A percentile compares a stretch with the other conserved stretches of the same genome.
Evolutionary conservation across 2,329 filamentous ascomycete species (phyloP).

Genomic region (Fusarium illudens): DNA sequence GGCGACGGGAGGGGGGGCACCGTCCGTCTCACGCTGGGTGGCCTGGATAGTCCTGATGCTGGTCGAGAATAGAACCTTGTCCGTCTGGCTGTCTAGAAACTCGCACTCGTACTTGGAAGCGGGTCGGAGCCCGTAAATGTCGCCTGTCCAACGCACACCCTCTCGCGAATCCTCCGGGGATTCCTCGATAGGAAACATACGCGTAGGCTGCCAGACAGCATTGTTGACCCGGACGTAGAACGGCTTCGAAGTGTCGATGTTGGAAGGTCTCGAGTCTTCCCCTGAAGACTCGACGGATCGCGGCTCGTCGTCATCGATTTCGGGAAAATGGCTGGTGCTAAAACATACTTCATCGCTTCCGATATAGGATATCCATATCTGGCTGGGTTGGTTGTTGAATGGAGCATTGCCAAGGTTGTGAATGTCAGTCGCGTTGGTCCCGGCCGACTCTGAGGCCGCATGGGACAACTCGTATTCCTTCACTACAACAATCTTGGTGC

Average conservation of each 20-base stretch:
- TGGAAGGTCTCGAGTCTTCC: constrained; percentile 52
- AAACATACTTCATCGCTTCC: constrained; percentile 81
- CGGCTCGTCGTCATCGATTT: constrained; percentile 49
- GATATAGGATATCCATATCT: constrained; percentile 84
- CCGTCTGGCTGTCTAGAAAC: constrained; percentile 74
- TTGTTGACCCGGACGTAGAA: constrained; percentile 84
- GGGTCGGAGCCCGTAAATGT: constrained; percentile 74
- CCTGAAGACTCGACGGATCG: constrained; percentile 40
- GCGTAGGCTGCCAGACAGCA: constrained; percentile 79
- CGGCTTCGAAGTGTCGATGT: constrained; percentile 74
- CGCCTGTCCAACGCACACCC: constrained; percentile 73
- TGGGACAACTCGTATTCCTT: constrained; percentile 89
- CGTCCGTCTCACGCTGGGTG: constrained; percentile 46
- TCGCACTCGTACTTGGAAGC: constrained; percentile 81
- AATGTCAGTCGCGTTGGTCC: constrained; percentile 78
- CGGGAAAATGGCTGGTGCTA: constrained; percentile 72
- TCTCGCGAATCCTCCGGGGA: constrained; percentile 45
- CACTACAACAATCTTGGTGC: constrained; percentile 95
- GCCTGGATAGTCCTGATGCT: constrained; percentile 73
- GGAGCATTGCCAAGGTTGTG: constrained; percentile 80
- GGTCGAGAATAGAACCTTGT: constrained; percentile 73
- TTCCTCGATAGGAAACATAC: constrained; percentile 65
- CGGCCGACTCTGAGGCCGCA: constrained; percentile 75
- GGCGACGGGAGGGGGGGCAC: constrained; percentile 44
- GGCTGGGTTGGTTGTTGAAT: constrained; percentile 73